Evolutionary conservation across 1,284 basidiomycete genomes (phyloP), one percentile per base, ranked within the genome.

Genomic region (Omphalotus olearius): DNA sequence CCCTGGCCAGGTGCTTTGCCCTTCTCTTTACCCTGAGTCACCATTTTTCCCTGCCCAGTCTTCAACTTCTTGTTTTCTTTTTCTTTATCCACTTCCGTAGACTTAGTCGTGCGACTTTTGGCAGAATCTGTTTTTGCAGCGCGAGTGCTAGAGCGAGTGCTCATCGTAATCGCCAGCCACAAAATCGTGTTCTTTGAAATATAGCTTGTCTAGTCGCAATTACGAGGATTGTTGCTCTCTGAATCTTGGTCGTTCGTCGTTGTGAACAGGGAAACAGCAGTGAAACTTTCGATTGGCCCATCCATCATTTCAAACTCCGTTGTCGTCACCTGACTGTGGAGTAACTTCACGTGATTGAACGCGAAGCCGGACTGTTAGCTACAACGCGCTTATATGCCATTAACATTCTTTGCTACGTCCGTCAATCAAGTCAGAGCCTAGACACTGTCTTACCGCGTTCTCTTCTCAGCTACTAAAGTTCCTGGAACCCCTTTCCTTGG

Each of bases 101-200:
- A 26, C 38, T 50, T 33, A 33, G 7, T 33, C 30, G 5, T n/a
- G 10, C 17, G 23, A 14, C 36, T 41, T 44, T 40, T 41, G 53
- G 35, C 23, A 55, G 50, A 23, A 16, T 51, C 18, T 10, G 63
- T 59, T 9, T 60, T 52, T 28, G 60, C 58, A n/a, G 60, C 55
- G 30, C 53, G 54, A 20, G 54, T 71, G 13, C 30, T 33, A 20
- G 76, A 64, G 56, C 78, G 77, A 53, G 71, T 72, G 52, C 73
- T 73, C 77, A 80, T 78, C 55, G 58, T 58, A 51, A 52, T 41
- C 49, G 33, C 16, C 4, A n/a, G 30, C 30, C 13, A 33, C 30
- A 33, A 33, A 4, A 5, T 10, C 30, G 30, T 33, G 7, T 10
- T 13, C 13, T 33, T 9, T 33, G 9, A 10, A 33, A 33, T 2